Conservation (phyloP, 2,329 filamentous ascomycete genomes). For the Clarireedia sp. region DNA sequence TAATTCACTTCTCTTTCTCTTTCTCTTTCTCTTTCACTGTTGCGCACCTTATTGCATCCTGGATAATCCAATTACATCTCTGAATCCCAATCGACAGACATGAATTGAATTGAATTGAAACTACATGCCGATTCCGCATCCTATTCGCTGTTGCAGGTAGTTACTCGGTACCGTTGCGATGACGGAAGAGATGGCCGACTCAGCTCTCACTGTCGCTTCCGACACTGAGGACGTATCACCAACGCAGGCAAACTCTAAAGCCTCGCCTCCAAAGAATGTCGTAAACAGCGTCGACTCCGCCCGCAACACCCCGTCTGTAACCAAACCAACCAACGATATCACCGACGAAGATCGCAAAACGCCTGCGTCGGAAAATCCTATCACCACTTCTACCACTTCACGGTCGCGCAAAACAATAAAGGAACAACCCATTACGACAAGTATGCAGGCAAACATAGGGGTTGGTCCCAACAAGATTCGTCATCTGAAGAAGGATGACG, state of each 20-base stretch:
- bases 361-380: constrained; percentile 15
- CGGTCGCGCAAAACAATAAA: constrained; percentile 12
- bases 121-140: not conserved
- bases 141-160: not conserved
- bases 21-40: too few relatives aligned
- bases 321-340: constrained; percentile 19
- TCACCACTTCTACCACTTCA: constrained; percentile 21
- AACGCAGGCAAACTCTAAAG: constrained; percentile 3
- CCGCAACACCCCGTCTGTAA: constrained; percentile 18
- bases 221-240: constrained; percentile 15
- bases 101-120: not conserved
- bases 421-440: constrained; percentile 25
- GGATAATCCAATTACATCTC: not conserved
- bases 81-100: not conserved
- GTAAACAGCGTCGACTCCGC: constrained; percentile 20
- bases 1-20: not conserved
- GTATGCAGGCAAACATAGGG: constrained; percentile 5
- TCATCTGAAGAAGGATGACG: constrained; percentile 82
- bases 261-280: constrained; percentile 22
- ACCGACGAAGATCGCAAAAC: constrained; percentile 28
- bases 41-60: too few relatives aligned
- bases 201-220: constrained; percentile 17
- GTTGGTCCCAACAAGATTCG: constrained; percentile 53
- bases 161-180: not conserved
- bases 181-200: constrained; percentile 4